A percentile compares a stretch with the other conserved stretches of the same genome.
phyloP scores from a whole-genome alignment of 305 asterid genomes.

The Andrographis paniculata region DNA sequence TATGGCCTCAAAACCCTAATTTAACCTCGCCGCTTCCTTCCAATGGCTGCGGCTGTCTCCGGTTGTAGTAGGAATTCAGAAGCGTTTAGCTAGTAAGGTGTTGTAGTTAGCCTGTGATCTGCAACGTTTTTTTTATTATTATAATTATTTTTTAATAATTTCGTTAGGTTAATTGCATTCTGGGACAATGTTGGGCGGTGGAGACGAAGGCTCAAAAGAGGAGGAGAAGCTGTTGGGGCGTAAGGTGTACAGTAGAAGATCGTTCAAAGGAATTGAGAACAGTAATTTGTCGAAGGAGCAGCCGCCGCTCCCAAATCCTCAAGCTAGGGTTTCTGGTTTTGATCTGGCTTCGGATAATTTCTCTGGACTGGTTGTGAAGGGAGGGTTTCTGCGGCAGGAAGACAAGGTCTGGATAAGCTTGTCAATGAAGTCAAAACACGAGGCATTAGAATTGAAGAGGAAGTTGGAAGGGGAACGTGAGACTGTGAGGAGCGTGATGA shows the following conservation, averaged over 20 bases:
- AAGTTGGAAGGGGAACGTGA: conserved; percentile 70
- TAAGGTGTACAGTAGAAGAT: conserved; percentile 52
- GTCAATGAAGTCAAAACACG: conserved; percentile 55
- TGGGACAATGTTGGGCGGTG: conserved; percentile 33
- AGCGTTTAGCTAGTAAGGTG: background rate
- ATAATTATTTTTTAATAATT: conserved; percentile 11
- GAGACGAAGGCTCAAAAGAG: conserved; percentile 36
- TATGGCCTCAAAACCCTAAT: conserved; percentile 32
- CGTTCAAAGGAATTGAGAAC: conserved; percentile 35
- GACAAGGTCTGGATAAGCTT: conserved; percentile 47
- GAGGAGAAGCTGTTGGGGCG: conserved; percentile 33
- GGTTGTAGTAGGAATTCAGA: conserved; percentile 10
- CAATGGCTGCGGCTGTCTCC: conserved; percentile 12
- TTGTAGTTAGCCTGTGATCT: conserved; percentile 5
- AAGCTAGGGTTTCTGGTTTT: conserved; percentile 29
- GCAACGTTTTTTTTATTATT: conserved; percentile 9
- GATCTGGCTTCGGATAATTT: conserved; percentile 45
- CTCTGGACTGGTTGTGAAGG: conserved; percentile 29
- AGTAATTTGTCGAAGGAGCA: conserved; percentile 28
- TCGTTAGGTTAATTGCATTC: background rate
- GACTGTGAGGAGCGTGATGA: conserved; percentile 53
- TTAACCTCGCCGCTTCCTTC: conserved; percentile 8
- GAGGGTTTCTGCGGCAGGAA: conserved; percentile 44
- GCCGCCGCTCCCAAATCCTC: conserved; percentile 26
- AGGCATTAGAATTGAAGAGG: conserved; percentile 57